Evolutionary conservation across 768 basidiomycete genomes (phyloP).

Genomic region (Russula abietina): DNA sequence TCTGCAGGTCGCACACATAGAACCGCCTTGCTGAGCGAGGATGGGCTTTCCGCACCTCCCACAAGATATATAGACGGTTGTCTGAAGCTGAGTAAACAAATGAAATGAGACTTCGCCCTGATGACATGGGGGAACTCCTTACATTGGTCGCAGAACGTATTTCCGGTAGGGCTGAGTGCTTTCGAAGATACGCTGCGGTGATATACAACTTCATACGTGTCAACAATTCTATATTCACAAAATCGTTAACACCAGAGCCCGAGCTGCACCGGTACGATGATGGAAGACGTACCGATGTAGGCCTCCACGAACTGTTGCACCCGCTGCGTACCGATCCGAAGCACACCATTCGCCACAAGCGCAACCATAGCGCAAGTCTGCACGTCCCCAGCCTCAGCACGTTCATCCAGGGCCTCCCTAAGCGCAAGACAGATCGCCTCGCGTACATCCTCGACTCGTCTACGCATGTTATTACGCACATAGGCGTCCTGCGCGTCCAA

Average conservation of each 20-base stretch:
- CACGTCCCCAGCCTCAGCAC: conserved; percentile 54
- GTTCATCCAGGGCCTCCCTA: conserved; percentile 19
- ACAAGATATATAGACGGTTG: conserved; percentile 64
- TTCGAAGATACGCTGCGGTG: conserved; percentile 71
- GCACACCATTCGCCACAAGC: conserved; percentile 53
- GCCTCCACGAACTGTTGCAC: conserved; percentile 54
- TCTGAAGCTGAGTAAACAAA: conserved; percentile 50
- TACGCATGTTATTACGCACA: conserved; percentile 6
- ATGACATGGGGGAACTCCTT: conserved; percentile 21
- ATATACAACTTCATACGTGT: conserved; percentile 55
- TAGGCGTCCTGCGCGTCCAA: conserved; percentile 13
- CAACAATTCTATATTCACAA: conserved; percentile 48
- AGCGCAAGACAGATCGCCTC: conserved; percentile 12
- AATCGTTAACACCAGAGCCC: conserved; percentile 7
- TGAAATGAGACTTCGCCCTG: background rate
- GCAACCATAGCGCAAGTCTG: conserved; percentile 75
- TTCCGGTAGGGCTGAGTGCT: conserved; percentile 47
- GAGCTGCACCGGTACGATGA: background rate
- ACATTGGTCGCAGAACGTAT: conserved; percentile 53
- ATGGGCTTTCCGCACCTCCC: conserved; percentile 64
- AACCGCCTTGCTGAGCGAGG: conserved; percentile 41
- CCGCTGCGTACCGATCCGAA: conserved; percentile 43
- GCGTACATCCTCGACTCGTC: conserved; percentile 15
- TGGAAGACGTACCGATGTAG: conserved; percentile 55
- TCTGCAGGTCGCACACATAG: conserved; percentile 55